phyloP scores from a whole-genome alignment of 148 eudicot genomes.

The Amaranthus palmeri region DNA sequence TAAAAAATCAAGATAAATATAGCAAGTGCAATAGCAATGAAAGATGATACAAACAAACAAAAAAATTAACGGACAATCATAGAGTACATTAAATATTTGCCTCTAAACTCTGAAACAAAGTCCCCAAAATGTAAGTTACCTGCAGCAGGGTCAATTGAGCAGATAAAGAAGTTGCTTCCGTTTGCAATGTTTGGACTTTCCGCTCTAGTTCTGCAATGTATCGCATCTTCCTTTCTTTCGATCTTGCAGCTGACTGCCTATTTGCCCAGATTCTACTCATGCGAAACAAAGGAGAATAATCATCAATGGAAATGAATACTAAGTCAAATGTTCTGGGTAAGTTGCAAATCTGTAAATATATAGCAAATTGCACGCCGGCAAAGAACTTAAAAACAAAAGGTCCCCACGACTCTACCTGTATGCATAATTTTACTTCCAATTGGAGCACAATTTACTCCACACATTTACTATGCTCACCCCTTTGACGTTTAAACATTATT shows the following conservation, averaged over 20 bases:
- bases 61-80: not conserved
- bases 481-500: not conserved
- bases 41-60: not conserved
- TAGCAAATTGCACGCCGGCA: not conserved
- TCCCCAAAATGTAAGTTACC: conserved; percentile 27
- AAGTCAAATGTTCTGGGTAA: not conserved
- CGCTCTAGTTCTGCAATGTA: conserved; percentile 80
- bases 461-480: not conserved
- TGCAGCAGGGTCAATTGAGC: conserved; percentile 73
- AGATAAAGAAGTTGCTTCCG: conserved; percentile 71
- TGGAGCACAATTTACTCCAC: not conserved
- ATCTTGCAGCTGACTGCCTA: conserved; percentile 84
- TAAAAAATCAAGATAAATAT: not conserved
- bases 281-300: not conserved
- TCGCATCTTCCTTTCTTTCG: conserved; percentile 89
- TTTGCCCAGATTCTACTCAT: conserved; percentile 69
- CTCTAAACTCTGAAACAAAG: not conserved
- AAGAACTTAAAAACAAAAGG: not conserved
- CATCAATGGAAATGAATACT: not conserved
- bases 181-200: conserved; percentile 71
- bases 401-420: not conserved
- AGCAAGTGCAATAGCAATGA: not conserved
- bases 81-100: not conserved
- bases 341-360: not conserved
- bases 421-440: not conserved